Conservation (phyloP, 2,329 filamentous ascomycete genomes). For the Allantophomopsis cytisporea region DNA sequence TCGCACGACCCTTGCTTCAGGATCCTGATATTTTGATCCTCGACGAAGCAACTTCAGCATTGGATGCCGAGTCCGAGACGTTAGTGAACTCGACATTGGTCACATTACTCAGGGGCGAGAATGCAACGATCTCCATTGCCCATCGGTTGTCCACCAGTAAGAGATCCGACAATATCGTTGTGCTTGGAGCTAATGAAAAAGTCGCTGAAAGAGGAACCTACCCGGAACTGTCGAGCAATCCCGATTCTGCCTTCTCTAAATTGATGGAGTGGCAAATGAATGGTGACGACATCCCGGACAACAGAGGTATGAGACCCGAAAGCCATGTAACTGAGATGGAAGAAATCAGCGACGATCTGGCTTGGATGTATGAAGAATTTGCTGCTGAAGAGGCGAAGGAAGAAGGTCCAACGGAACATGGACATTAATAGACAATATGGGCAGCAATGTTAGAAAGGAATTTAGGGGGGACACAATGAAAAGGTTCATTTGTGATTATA, state of each 20-base stretch:
- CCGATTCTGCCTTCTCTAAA: conserved; percentile 76
- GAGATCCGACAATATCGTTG: conserved; percentile 86
- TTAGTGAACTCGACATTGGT: conserved; percentile 85
- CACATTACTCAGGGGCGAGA: conserved; percentile 68
- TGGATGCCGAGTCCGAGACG: conserved; percentile 94
- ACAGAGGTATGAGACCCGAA: conserved; percentile 12
- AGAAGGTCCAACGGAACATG: no score
- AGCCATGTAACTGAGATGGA: conserved; percentile 15
- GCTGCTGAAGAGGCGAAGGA: neutral
- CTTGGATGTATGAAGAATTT: conserved; percentile 1
- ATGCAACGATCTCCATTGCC: conserved; percentile 95
- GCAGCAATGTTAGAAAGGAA: no score
- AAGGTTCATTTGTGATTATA: no score
- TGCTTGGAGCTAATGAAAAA: conserved; percentile 71
- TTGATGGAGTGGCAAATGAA: conserved; percentile 99
- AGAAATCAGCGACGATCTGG: conserved; percentile 12
- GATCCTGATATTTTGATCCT: conserved; percentile 93
- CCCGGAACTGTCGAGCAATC: conserved; percentile 55
- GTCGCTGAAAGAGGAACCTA: conserved; percentile 90
- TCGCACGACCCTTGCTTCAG: conserved; percentile 87
- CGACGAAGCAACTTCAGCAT: conserved; percentile 88
- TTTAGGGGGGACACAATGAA: no score
- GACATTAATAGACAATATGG: no score
- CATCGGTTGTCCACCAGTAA: conserved; percentile 95
- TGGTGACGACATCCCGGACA: conserved; percentile 52